Evolutionary conservation across 495 filamentous ascomycete genomes (phyloP).

Genomic region (Daldinia decipiens): DNA sequence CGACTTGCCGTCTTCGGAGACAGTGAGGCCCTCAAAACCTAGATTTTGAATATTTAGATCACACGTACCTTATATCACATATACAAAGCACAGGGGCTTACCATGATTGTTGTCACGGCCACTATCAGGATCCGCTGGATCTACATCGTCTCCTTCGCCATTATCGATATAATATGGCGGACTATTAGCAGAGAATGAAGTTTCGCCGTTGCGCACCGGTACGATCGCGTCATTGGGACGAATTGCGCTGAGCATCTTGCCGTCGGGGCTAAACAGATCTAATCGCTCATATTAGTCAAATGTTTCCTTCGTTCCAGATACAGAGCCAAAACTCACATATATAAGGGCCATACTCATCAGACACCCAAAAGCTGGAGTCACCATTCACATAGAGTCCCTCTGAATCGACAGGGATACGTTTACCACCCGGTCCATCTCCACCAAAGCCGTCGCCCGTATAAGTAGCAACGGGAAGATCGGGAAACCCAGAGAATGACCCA

Average conservation of each 20-base stretch:
- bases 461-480: conserved; percentile 71
- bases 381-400: conserved; percentile 75
- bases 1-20: conserved; percentile 69
- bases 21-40: conserved; percentile 75
- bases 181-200: conserved; percentile 54
- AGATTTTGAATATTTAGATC: neutral
- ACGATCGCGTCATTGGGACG: conserved; percentile 74
- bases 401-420: conserved; percentile 70
- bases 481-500: conserved; percentile 70
- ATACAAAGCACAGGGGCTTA: neutral
- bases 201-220: conserved; percentile 69
- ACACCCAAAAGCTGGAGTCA: conserved; percentile 78
- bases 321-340: conserved; percentile 54
- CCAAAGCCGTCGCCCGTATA: conserved; percentile 82
- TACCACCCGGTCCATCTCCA: conserved; percentile 63
- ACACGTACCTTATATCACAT: neutral
- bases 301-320: neutral
- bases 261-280: conserved; percentile 65
- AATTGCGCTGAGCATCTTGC: conserved; percentile 72
- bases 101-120: conserved; percentile 83
- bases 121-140: conserved; percentile 64
- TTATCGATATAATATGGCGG: conserved; percentile 66
- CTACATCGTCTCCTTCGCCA: conserved; percentile 49
- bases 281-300: conserved; percentile 5
- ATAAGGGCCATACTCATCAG: conserved; percentile 83